Evolutionary conservation across 768 basidiomycete species (phyloP).

Genomic region (Lactarius akahatsu): DNA sequence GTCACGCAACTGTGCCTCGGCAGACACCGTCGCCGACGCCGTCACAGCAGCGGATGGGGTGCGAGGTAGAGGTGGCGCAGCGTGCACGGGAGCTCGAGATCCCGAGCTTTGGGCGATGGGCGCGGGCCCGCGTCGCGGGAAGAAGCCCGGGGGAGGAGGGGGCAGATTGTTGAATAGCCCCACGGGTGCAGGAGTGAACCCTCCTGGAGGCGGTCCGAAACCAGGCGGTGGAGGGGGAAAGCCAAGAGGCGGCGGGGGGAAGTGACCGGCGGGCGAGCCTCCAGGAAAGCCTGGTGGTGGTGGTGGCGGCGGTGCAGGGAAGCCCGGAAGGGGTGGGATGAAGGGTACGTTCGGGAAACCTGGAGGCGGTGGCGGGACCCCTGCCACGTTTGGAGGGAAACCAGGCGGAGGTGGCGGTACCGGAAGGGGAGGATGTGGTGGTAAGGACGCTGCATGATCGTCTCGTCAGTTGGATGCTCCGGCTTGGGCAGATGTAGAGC

Average conservation of each 20-base stretch:
- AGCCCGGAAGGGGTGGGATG: conserved; percentile 17
- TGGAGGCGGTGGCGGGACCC: conserved; percentile 18
- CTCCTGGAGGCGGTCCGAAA: conserved; percentile 30
- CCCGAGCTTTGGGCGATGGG: conserved; percentile 18
- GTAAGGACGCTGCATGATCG: conserved; percentile 31
- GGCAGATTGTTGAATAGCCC: conserved; percentile 33
- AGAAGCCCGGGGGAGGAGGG: conserved; percentile 50
- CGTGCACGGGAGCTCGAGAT: conserved; percentile 26
- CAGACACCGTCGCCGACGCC: conserved; percentile 70
- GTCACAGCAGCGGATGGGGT: conserved; percentile 39
- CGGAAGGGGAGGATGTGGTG: conserved; percentile 31
- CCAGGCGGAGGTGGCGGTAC: conserved; percentile 28
- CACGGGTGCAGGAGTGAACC: conserved; percentile 35
- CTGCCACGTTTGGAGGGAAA: conserved; percentile 29
- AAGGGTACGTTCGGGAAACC: conserved; percentile 17
- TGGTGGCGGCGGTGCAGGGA: conserved; percentile 32
- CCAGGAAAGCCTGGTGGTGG: conserved; percentile 32
- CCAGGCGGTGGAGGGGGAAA: conserved; percentile 33
- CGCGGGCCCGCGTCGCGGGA: conserved; percentile 47
- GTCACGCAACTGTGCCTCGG: conserved; percentile 86
- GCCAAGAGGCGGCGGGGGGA: conserved; percentile 30
- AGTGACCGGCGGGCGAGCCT: conserved; percentile 20
- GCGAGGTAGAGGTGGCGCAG: conserved; percentile 37
- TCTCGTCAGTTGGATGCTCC: conserved; percentile 27
- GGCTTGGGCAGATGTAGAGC: conserved; percentile 32